These are phyloP conservation scores for Aquanectria penicillioides DNA, from an alignment of 2,329 filamentous ascomycete genomes.

Conservation along the genomic window DNA sequence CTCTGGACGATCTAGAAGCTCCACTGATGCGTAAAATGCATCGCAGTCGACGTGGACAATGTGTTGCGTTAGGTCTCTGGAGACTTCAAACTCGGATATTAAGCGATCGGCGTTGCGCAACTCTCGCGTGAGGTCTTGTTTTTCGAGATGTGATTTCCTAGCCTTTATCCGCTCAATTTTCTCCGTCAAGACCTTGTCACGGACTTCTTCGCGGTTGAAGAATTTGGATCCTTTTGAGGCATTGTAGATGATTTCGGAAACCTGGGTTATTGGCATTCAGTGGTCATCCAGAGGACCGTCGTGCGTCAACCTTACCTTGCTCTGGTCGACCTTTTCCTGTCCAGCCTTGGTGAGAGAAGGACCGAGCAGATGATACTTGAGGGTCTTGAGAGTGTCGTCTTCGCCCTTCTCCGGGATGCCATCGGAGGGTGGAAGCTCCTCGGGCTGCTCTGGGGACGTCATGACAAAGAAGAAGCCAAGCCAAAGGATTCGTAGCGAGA, in stretches of 20 bases:
- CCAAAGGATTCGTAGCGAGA: slow-evolving; percentile 2
- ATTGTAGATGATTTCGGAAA: slow-evolving; percentile 96
- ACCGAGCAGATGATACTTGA: slow-evolving; percentile 91
- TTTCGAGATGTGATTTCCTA: slow-evolving; percentile 80
- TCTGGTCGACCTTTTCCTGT: slow-evolving; percentile 92
- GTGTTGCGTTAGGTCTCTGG: slow-evolving; percentile 82
- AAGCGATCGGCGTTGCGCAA: slow-evolving; percentile 82
- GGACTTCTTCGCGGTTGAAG: slow-evolving; percentile 89
- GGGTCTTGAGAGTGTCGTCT: slow-evolving; percentile 55
- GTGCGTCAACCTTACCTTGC: slow-evolving; percentile 64
- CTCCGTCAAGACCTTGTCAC: slow-evolving; percentile 82
- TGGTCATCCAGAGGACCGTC: too few species aligned
- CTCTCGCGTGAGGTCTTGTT: slow-evolving; percentile 77
- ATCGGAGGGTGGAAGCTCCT: slow-evolving; percentile 25
- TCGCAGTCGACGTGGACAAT: slow-evolving; percentile 97
- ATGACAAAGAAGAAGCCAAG: slow-evolving; percentile 29
- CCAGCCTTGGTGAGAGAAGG: slow-evolving; percentile 94
- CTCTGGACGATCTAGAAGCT: slow-evolving; percentile 85
- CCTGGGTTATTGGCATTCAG: slow-evolving; percentile 55
- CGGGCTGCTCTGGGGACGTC: slow-evolving; percentile 25
- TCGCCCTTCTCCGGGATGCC: slow-evolving; percentile 14
- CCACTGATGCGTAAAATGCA: slow-evolving; percentile 96
- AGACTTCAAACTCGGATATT: slow-evolving; percentile 80
- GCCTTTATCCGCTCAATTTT: slow-evolving; percentile 85
- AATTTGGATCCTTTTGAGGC: slow-evolving; percentile 96